Evolutionary conservation across 164 flowering plant genomes (phyloP), one percentile per base, ranked within the genome.

Genomic region (Chimonanthus praecox): DNA sequence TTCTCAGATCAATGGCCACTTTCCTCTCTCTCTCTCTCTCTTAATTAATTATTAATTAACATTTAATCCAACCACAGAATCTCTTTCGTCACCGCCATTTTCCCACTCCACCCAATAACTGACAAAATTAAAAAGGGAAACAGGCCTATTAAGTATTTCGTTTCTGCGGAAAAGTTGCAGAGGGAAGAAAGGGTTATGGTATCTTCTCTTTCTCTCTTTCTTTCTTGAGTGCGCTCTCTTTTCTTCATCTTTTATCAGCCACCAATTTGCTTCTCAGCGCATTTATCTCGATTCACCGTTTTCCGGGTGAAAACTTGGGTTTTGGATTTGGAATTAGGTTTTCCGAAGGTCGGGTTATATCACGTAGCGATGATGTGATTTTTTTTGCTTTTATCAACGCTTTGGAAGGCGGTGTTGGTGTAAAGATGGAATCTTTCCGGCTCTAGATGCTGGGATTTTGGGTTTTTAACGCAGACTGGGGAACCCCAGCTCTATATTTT

Each of bases 1-100:
- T 86, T 85, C 87, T 88, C 83, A 84, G 85, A 83, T 84, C 60
- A n/a, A 54, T 54, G 11, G 60, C 60, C 10, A 2, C 16, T 5
- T 54, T n/a, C 16, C 60, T 54, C 60, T 54, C 84, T 83, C n/a
- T 73, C 82, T 75, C 44, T 64, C 15, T 62, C 54, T 51, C 45
- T 74, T 4, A 4, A 6, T 43, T 65, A 3, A 18, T 65, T 11
- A 46, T 69, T 68, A 64, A 71, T 68, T 64, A 68, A 68, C 16
- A 21, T 69, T 68, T 5, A 18, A 49, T 47, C 60, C n/a, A 33
- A 49, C 48, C 44, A 20, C 43, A 6, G 3, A 49, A 13, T 7
- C 16, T 69, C 15, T 71, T 71, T 51, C 46, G 48, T 44, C 50
- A 20, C 20, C 49, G 10, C 9, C 4, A 49, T 18, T 45, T 47